Conservation (phyloP, 805 yeast species). For the Candida vartiovaarae region DNA sequence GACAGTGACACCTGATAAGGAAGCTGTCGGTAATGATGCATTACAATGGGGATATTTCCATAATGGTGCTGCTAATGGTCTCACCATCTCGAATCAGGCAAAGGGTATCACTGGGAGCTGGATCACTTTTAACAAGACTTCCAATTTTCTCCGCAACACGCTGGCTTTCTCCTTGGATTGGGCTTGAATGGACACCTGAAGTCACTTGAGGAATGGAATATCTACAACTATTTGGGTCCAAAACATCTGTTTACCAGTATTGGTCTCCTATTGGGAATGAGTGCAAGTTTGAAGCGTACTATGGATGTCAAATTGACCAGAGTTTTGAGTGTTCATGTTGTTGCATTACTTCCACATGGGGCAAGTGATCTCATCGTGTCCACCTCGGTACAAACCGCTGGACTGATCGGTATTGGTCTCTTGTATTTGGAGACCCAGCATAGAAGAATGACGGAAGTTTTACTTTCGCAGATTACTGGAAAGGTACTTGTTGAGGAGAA, state of each 20-base stretch:
- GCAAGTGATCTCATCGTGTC: conserved; percentile 85
- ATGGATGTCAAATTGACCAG: conserved; percentile 85
- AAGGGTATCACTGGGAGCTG: conserved; percentile 79
- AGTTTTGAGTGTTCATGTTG: conserved; percentile 88
- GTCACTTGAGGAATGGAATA: conserved; percentile 90
- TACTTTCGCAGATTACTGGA: conserved; percentile 61
- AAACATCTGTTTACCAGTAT: conserved; percentile 79
- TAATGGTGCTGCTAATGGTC: conserved; percentile 84
- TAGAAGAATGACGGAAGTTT: conserved; percentile 76
- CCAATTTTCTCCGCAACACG: conserved; percentile 73
- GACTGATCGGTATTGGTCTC: conserved; percentile 83
- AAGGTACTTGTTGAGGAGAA: conserved; percentile 47
- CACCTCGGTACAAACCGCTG: conserved; percentile 82
- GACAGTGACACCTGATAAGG: conserved; percentile 53
- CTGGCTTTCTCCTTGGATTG: conserved; percentile 88
- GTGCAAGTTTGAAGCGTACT: conserved; percentile 77
- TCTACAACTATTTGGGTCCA: conserved; percentile 86
- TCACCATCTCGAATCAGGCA: conserved; percentile 62
- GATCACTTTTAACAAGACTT: conserved; percentile 71
- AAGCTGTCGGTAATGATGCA: conserved; percentile 39
- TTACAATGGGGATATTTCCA: conserved; percentile 86
- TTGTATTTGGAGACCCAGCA: conserved; percentile 73
- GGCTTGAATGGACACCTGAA: conserved; percentile 88
- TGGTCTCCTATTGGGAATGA: conserved; percentile 85
- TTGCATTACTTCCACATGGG: conserved; percentile 84